Conservation (phyloP, 2,329 filamentous ascomycete species). For the Epichloe typhina region DNA sequence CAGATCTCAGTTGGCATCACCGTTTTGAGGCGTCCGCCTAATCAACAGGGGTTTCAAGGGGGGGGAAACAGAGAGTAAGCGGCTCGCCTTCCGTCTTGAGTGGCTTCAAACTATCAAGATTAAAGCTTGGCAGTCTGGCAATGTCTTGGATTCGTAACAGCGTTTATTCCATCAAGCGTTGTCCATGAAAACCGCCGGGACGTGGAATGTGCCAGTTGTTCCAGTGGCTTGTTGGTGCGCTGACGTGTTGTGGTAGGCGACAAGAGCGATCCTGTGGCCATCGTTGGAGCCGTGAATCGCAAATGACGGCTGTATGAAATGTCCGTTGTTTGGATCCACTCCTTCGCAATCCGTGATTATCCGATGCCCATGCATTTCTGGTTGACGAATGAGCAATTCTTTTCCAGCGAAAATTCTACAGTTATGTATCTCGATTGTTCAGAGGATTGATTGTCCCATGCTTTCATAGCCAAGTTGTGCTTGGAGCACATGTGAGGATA, state of each 20-base stretch:
- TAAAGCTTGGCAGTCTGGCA: conserved; percentile 1
- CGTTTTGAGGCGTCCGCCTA: neutral
- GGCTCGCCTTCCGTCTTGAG: neutral
- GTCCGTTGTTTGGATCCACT: neutral
- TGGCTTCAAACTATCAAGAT: neutral
- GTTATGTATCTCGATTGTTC: too few relatives aligned
- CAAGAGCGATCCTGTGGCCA: too few relatives aligned
- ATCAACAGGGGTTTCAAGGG: neutral
- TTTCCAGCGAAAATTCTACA: neutral
- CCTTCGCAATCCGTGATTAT: neutral
- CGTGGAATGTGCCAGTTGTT: neutral
- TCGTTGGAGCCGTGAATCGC: too few relatives aligned
- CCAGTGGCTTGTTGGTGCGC: neutral
- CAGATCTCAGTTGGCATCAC: neutral
- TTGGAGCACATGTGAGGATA: neutral
- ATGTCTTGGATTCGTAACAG: neutral
- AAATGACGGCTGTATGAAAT: neutral
- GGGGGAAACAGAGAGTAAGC: neutral
- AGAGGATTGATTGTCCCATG: too few relatives aligned
- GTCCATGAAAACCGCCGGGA: neutral
- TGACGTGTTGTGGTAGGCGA: neutral
- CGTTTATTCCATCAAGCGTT: neutral
- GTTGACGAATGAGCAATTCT: neutral
- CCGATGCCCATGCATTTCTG: neutral
- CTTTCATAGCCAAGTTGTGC: too few relatives aligned